Evolutionary conservation across 176 grass and related monocot genomes (phyloP).

Genomic region (Bothriochloa decipiens): DNA sequence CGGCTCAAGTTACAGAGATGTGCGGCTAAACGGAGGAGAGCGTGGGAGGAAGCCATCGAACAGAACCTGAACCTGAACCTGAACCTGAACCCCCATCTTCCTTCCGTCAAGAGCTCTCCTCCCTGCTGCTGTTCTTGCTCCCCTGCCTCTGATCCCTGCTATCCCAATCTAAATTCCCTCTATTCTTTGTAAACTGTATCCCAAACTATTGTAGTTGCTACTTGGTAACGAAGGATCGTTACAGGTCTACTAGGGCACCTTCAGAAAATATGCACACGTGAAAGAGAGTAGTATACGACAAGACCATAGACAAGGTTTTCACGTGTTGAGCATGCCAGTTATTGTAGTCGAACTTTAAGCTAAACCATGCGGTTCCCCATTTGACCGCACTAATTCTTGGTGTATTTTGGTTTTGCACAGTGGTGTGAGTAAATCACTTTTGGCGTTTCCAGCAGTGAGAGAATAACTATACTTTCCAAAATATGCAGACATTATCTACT

Average conservation of each 20-base stretch:
- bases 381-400: neutral
- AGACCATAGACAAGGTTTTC: neutral
- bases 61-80: too few species aligned
- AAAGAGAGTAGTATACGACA: neutral
- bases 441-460: neutral
- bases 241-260: neutral
- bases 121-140: too few species aligned
- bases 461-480: neutral
- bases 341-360: neutral
- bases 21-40: too few species aligned
- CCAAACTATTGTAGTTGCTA: too few species aligned
- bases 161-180: too few species aligned
- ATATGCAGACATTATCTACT: slow-evolving; percentile 14
- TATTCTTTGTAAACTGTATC: too few species aligned
- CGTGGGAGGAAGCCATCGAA: too few species aligned
- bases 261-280: neutral
- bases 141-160: too few species aligned
- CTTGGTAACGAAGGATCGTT: too few species aligned
- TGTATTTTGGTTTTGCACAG: slow-evolving; percentile 2
- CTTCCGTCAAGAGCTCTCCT: too few species aligned
- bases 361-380: neutral
- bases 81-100: too few species aligned
- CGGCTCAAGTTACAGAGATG: too few species aligned
- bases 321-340: neutral
- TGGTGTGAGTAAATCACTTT: neutral